Conservation (phyloP, 257 asterid species). For the Fraxinus americana region DNA sequence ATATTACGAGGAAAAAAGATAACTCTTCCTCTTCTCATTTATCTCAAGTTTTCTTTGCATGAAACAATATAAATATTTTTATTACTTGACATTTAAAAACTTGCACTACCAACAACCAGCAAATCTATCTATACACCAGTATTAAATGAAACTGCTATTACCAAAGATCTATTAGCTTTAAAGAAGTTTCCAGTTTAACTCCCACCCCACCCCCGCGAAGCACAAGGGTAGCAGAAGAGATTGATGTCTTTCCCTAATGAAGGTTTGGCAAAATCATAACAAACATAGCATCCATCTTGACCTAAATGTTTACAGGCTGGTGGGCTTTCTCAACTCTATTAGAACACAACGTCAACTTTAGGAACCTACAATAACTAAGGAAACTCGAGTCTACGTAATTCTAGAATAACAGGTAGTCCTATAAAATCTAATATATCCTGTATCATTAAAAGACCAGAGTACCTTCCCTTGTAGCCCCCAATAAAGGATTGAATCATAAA, state of each 20-base stretch:
- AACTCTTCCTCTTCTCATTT: neutral
- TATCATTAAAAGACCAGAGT: neutral
- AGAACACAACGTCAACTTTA: neutral
- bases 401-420: neutral
- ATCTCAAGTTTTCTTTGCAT: neutral
- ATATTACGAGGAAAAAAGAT: neutral
- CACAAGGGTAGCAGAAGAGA: neutral
- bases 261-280: neutral
- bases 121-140: neutral
- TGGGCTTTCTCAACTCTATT: slow-evolving; percentile 3
- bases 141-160: neutral
- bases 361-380: slow-evolving; percentile 10
- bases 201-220: neutral
- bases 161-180: neutral
- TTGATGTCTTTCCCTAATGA: neutral
- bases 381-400: neutral
- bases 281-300: slow-evolving; percentile 2
- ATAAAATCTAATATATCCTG: slow-evolving; percentile 13
- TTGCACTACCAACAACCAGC: neutral
- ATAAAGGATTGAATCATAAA: slow-evolving; percentile 5
- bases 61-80: neutral
- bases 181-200: slow-evolving; percentile 1
- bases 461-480: neutral
- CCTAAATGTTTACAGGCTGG: slow-evolving; percentile 2
- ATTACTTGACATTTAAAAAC: neutral